Evolutionary conservation across 441 rosid species (phyloP), one percentile per base, ranked within the genome.

Genomic region (Bruguiera hainesii): DNA sequence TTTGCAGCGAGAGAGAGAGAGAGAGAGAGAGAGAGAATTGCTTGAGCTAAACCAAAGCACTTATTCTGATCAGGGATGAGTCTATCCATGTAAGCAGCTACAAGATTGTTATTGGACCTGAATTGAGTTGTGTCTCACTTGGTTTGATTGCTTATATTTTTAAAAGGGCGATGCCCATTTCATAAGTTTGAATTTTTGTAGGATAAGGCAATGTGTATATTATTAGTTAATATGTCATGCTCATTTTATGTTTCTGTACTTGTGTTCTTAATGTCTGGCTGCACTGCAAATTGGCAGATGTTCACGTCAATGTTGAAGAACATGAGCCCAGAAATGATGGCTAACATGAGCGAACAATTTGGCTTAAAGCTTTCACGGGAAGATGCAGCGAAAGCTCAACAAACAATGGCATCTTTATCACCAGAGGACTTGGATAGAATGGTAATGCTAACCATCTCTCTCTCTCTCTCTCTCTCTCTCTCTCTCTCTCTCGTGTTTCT

Each of bases 311-410:
- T 91, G 97, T 81, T 95, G 61, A 90, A 91, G 81, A 91, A 84
- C 72, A 82, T 91, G 90, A 92, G 84, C 66, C 98, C 99, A 33
- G 98, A 91, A 37, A 91, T 85, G 90, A 88, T 95, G 96, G 87
- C 93, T 60, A 87, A 87, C 86, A 88, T 91, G 98, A 82, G 99
- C 7, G 89, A 95, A 76, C 97, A 91, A 60, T 88, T 95, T 65
- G 98, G 99, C 37, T 35, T 90, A 69, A 89, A 89, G 75, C 88
- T 91, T 50, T 85, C 98, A 53, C 83, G 55, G 19, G 99, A 91
- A 77, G 97, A 91, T 56, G 97, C 99, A 21, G 94, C 80, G 23
- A 91, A 79, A 80, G 96, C 93, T 68, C 97, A 94, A 69, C 81
- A 94, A 85, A 90, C 97, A 60, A 89, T 94, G 97, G 78, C 97